Conservation (phyloP, 1,139 yeast species). For the Candida freyschussii region DNA sequence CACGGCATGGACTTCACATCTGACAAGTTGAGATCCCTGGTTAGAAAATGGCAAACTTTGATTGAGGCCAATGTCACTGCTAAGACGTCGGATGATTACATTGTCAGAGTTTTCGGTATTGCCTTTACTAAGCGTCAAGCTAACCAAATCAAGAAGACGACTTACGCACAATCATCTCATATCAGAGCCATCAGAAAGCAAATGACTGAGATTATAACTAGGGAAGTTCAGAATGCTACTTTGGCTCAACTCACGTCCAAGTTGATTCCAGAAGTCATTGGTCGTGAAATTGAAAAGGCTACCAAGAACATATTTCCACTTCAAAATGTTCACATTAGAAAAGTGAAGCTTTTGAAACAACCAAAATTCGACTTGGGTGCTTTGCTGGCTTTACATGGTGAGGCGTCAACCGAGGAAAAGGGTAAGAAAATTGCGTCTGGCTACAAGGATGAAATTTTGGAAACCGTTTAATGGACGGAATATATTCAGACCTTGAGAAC, state of each 20-base stretch:
- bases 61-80: slow-evolving; percentile 90
- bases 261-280: slow-evolving; percentile 87
- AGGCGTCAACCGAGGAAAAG: slow-evolving; percentile 75
- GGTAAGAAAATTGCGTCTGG: slow-evolving; percentile 86
- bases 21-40: slow-evolving; percentile 85
- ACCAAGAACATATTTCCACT: slow-evolving; percentile 82
- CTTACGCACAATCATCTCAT: slow-evolving; percentile 88
- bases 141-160: slow-evolving; percentile 86
- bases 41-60: slow-evolving; percentile 91
- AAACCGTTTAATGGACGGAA: slow-evolving; percentile 77
- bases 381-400: slow-evolving; percentile 88
- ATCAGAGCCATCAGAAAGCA: slow-evolving; percentile 82
- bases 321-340: slow-evolving; percentile 89
- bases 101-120: slow-evolving; percentile 81
- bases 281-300: slow-evolving; percentile 86
- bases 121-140: slow-evolving; percentile 91
- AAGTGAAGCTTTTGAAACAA: slow-evolving; percentile 86
- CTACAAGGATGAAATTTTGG: slow-evolving; percentile 90
- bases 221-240: slow-evolving; percentile 80
- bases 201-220: slow-evolving; percentile 80
- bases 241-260: slow-evolving; percentile 83
- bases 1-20: slow-evolving; percentile 91
- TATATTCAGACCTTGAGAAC: no score
- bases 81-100: slow-evolving; percentile 89
- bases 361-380: slow-evolving; percentile 90